Evolutionary conservation across 352 stramenopile genomes (phyloP).

Genomic region (Phytophthora capsici): DNA sequence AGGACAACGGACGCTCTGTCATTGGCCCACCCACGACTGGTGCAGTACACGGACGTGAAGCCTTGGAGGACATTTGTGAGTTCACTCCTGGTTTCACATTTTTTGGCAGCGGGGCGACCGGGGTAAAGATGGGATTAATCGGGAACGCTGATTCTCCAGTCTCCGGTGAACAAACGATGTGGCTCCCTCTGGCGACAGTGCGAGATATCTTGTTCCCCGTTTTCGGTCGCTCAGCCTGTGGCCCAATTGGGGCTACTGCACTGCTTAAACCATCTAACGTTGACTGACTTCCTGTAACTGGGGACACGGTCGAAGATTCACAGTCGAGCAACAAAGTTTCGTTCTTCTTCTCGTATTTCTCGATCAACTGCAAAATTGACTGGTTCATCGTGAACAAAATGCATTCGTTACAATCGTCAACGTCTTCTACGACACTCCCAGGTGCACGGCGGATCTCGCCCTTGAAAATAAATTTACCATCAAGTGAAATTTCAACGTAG

Average conservation of each 20-base stretch:
- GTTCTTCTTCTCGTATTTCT: constrained; percentile 78
- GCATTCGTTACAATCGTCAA: constrained; percentile 76
- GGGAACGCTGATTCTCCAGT: constrained; percentile 10
- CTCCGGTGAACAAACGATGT: constrained; percentile 26
- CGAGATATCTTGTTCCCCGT: constrained; percentile 55
- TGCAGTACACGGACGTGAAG: constrained; percentile 59
- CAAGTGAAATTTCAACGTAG: constrained; percentile 69
- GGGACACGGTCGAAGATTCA: not conserved
- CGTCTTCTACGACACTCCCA: constrained; percentile 62
- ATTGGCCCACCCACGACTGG: constrained; percentile 55
- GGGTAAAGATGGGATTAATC: constrained; percentile 23
- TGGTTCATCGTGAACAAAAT: constrained; percentile 87
- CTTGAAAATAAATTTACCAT: constrained; percentile 77
- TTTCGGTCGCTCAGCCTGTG: constrained; percentile 53
- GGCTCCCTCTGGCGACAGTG: constrained; percentile 26
- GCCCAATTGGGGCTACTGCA: not conserved
- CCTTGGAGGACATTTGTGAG: constrained; percentile 33
- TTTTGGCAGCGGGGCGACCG: constrained; percentile 54
- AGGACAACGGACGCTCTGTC: constrained; percentile 52
- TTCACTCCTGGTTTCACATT: constrained; percentile 42
- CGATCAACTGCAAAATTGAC: constrained; percentile 77
- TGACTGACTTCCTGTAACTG: not conserved
- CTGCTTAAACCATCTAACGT: not conserved
- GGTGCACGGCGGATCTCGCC: constrained; percentile 77
- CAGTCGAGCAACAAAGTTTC: constrained; percentile 6